Base-by-base conservation (phyloP, 225 moss, liverwort and hornwort genomes). In the Bryoerythrophyllum caledonicum region DNA sequence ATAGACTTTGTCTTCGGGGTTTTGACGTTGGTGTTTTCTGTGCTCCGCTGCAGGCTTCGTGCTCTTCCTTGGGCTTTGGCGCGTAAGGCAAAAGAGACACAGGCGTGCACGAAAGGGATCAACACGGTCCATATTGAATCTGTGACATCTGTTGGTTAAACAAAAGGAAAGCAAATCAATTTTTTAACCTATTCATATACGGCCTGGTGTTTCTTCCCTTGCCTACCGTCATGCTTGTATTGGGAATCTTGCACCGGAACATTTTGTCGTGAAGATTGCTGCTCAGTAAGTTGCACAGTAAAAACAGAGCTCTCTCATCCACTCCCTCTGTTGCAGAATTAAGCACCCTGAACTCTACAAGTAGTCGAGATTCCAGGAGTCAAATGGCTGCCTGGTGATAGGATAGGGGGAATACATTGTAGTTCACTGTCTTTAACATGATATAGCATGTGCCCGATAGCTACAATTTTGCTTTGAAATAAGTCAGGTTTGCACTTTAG, bases 101-200 rank as follows among this genome's bases (percentile, higher is more conserved):
- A 74, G 78, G 68, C 82, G 82, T 63, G 78, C 82, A 74, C 82
- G 82, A 78, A 82, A 78, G 78, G 82, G 82, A 82, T 82, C 78
- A 58, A 57, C 68, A 51, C 78, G 82, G 73, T 78, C 82, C 64
- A n/a, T 70, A 27, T 30, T 63, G 58, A 82, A 70, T 82, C 70
- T 78, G 74, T 82, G 82, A 82, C n/a, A 61, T 43, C 34, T 72
- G 61, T 67, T 64, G 55, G 82, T 63, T 68, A 25, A 48, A 12
- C 56, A 28, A 23, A 60, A 55, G 21, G 25, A 65, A 80, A 40
- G 14, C 12, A 60, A 44, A 38, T 60, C 70, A 69, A 5, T n/a
- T 53, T 53, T 63, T 3, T 41, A 70, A 70, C n/a, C 27, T 77
- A 38, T 70, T 63, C 30, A 62, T 70, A 63, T 10, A 62, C 54